Percentiles rank a stretch among this genome's conserved stretches.
Evolutionary conservation across 2,329 filamentous ascomycete species (phyloP).

Genomic region (Ilyonectria mors-panacis): DNA sequence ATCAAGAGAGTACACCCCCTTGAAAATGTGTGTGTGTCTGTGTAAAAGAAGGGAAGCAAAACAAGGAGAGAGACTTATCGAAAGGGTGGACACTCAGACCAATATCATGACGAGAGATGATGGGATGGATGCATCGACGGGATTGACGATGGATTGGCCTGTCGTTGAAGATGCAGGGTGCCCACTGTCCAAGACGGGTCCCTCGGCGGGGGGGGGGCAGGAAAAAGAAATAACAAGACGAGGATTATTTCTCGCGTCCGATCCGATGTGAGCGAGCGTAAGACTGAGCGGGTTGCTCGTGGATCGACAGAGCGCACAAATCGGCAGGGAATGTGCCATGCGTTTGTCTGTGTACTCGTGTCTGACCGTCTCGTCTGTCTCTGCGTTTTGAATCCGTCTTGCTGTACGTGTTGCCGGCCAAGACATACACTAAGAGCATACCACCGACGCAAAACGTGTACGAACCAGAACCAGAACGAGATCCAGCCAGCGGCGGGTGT

Average conservation of each 20-base stretch:
- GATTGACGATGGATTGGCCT: neutral
- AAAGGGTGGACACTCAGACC: constrained; percentile 14
- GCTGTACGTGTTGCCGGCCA: neutral
- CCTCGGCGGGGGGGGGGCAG: neutral
- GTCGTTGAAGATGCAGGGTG: constrained; percentile 14
- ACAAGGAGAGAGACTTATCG: constrained; percentile 2
- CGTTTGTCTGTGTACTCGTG: neutral
- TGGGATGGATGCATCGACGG: constrained; percentile 5
- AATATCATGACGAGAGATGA: constrained; percentile 14
- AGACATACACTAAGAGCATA: no score
- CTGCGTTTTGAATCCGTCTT: neutral
- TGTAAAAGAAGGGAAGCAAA: constrained; percentile 2
- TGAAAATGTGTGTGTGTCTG: constrained; percentile 30
- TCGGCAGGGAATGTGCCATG: constrained; percentile 8
- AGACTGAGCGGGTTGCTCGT: constrained; percentile 1
- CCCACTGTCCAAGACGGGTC: constrained; percentile 10
- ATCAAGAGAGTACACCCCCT: constrained; percentile 35
- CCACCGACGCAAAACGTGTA: neutral
- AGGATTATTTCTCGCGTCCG: neutral
- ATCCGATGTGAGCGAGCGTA: constrained; percentile 11
- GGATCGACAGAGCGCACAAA: neutral
- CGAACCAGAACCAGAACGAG: neutral
- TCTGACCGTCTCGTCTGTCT: neutral
- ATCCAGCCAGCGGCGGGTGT: neutral
- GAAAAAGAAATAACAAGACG: constrained; percentile 9